Conservation (phyloP, 805 yeast species). For the Sugiyamaella qingdaonensis region DNA sequence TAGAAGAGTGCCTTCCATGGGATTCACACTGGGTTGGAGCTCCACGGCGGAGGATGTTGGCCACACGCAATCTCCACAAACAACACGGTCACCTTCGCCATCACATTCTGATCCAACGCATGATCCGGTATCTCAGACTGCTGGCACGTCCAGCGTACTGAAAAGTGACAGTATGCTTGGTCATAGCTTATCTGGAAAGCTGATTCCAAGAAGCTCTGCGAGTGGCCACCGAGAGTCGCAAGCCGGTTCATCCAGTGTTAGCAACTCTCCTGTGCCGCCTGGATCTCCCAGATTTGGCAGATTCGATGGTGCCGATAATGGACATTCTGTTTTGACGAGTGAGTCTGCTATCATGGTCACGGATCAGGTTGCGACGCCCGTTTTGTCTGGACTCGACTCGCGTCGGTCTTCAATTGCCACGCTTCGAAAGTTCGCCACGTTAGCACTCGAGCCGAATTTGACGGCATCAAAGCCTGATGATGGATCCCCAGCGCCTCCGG, state of each 20-base stretch:
- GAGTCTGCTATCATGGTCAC: not conserved
- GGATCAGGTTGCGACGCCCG: not conserved
- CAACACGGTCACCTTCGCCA: no score
- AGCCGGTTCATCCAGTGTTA: no score
- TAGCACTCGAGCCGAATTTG: not conserved
- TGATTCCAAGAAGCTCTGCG: no score
- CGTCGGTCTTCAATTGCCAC: constrained; percentile 1
- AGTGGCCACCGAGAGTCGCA: no score
- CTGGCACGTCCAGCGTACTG: no score
- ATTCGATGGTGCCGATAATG: not conserved
- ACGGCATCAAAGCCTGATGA: not conserved
- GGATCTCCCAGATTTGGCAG: not conserved
- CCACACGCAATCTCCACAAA: no score
- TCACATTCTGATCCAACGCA: no score
- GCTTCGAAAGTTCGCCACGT: not conserved
- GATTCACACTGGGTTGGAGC: not conserved
- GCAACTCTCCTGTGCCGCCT: not conserved
- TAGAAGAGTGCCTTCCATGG: not conserved
- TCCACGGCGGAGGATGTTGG: not conserved
- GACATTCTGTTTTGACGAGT: not conserved
- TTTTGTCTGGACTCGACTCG: not conserved
- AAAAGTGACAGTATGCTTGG: no score
- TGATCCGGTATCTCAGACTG: no score
- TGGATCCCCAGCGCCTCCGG: not conserved
- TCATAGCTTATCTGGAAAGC: no score